Base-by-base conservation (phyloP, 1,284 basidiomycete species). In the Boletus semigastroideus region DNA sequence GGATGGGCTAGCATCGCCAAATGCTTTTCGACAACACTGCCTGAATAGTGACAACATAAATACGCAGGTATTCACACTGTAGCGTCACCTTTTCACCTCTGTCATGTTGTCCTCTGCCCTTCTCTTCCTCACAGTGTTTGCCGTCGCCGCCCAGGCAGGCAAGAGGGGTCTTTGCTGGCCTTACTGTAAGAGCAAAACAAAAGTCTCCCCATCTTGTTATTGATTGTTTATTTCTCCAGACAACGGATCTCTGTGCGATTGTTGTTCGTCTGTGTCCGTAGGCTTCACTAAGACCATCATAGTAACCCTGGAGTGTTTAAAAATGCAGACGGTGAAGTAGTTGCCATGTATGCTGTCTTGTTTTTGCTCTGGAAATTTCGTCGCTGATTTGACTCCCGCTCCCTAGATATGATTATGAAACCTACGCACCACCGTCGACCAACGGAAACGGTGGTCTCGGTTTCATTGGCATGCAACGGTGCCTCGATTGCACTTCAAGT, bases 381-480 rank as follows among this genome's bases (percentile, higher is more conserved):
- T 38, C 13, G 11, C 22, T 50, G n/a, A 49, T 22, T 13, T 8
- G 2, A 33, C 17, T 6, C 16, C 22, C n/a, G 4, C 5, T n/a
- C 36, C 13, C 9, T 28, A 71, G 72, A 37, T 73, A 73, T 42
- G 71, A 74, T 49, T 74, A 59, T 27, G 72, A 73, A 48, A 74
- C 72, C n/a, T 70, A 62, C 38, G 33, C 48, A 4, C 72, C 72
- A 11, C 57, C 64, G 9, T 64, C 71, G 10, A 57, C 61, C 13
- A 67, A 65, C 34, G 72, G 71, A 0, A 58, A 49, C 3, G 69
- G 71, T 1, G 67, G 66, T 7, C 65, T 73, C 4, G 58, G 53
- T 6, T 73, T 74, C 53, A 72, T 75, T n/a, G 72, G 72, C 20
- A 75, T 63, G 71, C 73, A 73, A 52, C 69, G 70, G 9, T 73